Conservation (phyloP, 805 yeast genomes). For the Teunomyces lycoperdinae region DNA sequence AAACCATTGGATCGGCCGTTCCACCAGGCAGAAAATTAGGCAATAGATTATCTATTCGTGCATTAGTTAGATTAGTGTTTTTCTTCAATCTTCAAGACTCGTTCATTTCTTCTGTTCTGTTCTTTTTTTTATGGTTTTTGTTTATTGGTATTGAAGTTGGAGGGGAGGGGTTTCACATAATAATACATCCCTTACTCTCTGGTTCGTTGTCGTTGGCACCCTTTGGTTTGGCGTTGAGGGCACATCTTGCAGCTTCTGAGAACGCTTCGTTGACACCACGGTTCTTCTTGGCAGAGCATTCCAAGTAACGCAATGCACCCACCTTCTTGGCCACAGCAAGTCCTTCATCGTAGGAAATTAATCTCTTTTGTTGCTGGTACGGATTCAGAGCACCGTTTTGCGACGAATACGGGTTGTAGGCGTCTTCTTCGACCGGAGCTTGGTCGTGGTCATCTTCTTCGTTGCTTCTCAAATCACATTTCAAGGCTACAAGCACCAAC, state of each 20-base stretch:
- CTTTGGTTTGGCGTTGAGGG: slow-evolving; percentile 82
- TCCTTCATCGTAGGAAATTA: slow-evolving; percentile 91
- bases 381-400: slow-evolving; percentile 27
- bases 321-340: slow-evolving; percentile 86
- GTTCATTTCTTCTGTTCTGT: too few species aligned
- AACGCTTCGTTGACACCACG: slow-evolving; percentile 99
- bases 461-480: slow-evolving; percentile 83
- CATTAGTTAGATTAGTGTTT: not conserved
- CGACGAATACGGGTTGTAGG: slow-evolving; percentile 29
- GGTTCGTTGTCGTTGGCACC: slow-evolving; percentile 55
- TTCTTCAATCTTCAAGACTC: not conserved
- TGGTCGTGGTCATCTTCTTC: slow-evolving; percentile 41
- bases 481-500: slow-evolving; percentile 87
- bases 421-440: slow-evolving; percentile 24
- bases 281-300: slow-evolving; percentile 94
- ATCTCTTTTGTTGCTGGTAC: slow-evolving; percentile 42
- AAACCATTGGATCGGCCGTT: slow-evolving; percentile 19
- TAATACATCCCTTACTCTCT: slow-evolving; percentile 38
- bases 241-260: slow-evolving; percentile 97
- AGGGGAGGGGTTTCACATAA: slow-evolving; percentile 24
- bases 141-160: too few species aligned
- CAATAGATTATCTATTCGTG: not conserved
- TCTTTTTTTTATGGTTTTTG: too few species aligned
- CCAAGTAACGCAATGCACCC: slow-evolving; percentile 92
- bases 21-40: not conserved